Conservation (phyloP, 768 basidiomycete genomes). For the Mycena rosella region DNA sequence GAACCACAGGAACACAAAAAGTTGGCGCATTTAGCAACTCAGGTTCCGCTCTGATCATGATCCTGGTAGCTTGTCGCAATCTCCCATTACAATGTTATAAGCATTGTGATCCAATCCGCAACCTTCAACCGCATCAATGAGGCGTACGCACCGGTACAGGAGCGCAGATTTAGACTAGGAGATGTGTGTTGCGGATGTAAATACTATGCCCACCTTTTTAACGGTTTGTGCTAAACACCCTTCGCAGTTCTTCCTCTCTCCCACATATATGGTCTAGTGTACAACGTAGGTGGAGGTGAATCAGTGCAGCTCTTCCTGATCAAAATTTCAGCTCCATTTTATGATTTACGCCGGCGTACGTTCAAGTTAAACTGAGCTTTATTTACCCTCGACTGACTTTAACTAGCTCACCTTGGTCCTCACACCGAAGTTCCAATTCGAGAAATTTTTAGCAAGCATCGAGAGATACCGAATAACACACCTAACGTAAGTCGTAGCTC, state of each 20-base stretch:
- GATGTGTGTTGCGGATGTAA: constrained; percentile 58
- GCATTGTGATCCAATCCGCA: constrained; percentile 57
- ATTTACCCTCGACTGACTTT: not conserved
- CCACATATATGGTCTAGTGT: constrained; percentile 42
- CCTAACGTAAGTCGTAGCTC: constrained; percentile 39
- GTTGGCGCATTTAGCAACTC: constrained; percentile 32
- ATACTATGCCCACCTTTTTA: constrained; percentile 23
- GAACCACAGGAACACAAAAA: constrained; percentile 66
- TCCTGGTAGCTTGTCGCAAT: constrained; percentile 58
- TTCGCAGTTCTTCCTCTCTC: constrained; percentile 38
- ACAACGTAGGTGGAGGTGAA: constrained; percentile 33
- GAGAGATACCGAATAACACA: constrained; percentile 55
- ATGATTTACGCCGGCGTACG: constrained; percentile 51
- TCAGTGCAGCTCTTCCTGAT: not conserved
- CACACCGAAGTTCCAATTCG: constrained; percentile 60
- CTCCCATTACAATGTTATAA: constrained; percentile 61
- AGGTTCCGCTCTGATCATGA: not conserved
- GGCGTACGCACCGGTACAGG: constrained; percentile 48
- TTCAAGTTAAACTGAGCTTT: constrained; percentile 20
- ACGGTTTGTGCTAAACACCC: not conserved
- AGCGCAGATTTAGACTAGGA: constrained; percentile 57
- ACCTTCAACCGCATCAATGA: constrained; percentile 48
- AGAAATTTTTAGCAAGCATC: constrained; percentile 55
- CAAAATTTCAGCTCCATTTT: constrained; percentile 47
- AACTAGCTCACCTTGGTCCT: constrained; percentile 56